Percentiles rank a stretch among this genome's conserved stretches.
Conservation (phyloP, 768 basidiomycete genomes). For the Tulasnella sp. region DNA sequence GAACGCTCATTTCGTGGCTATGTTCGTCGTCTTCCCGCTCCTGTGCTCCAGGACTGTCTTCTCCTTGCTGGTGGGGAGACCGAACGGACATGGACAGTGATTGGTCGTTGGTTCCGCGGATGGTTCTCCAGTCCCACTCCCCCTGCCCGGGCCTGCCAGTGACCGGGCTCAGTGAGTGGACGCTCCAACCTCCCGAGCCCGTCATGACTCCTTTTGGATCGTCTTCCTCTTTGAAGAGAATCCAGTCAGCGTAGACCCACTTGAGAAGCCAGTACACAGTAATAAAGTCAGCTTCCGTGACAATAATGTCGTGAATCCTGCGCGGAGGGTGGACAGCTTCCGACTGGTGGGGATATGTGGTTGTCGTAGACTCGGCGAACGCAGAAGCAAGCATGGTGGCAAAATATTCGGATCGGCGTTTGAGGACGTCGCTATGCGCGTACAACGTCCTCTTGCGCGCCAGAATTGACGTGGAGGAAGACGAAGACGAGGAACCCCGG, state of each 20-base stretch:
- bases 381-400: slow-evolving; percentile 63
- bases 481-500: slow-evolving; percentile 37
- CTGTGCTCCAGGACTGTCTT: neutral
- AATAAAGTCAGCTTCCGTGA: slow-evolving; percentile 70
- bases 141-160: slow-evolving; percentile 29
- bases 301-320: slow-evolving; percentile 56
- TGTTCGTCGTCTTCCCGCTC: neutral
- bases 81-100: neutral
- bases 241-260: slow-evolving; percentile 68
- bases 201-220: slow-evolving; percentile 61
- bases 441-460: slow-evolving; percentile 69
- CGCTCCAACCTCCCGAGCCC: slow-evolving; percentile 57
- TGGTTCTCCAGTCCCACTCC: slow-evolving; percentile 63
- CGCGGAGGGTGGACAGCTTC: slow-evolving; percentile 24
- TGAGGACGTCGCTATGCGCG: slow-evolving; percentile 71
- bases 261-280: slow-evolving; percentile 75
- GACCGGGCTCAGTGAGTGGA: slow-evolving; percentile 42
- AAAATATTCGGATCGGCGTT: slow-evolving; percentile 68
- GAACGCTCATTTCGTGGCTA: slow-evolving; percentile 3
- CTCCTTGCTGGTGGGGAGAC: neutral
- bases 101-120: neutral
- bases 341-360: slow-evolving; percentile 35
- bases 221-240: slow-evolving; percentile 59
- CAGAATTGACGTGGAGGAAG: slow-evolving; percentile 32
- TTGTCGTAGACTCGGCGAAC: slow-evolving; percentile 50